phyloP scores from a whole-genome alignment of 495 filamentous ascomycete genomes.

The Lichina pygmaea region DNA sequence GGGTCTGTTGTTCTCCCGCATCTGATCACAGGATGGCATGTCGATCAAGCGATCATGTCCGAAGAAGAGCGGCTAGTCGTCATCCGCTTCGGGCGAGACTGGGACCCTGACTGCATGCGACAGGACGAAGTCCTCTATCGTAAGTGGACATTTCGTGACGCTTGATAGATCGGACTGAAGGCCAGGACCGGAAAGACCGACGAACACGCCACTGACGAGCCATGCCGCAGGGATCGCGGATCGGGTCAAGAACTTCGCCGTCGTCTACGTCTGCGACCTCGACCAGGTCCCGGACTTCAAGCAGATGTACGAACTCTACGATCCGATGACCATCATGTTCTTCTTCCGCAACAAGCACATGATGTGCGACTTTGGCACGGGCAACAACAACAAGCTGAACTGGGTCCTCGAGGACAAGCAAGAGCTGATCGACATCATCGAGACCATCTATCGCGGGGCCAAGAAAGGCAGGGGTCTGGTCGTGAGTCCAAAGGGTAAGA shows the following conservation, averaged over 20 bases:
- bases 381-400: slow-evolving; percentile 96
- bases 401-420: slow-evolving; percentile 97
- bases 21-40: slow-evolving; percentile 80
- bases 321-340: slow-evolving; percentile 40
- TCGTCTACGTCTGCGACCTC: slow-evolving; percentile 91
- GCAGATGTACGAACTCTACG: slow-evolving; percentile 57
- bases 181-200: too few relatives aligned
- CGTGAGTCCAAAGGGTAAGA: slow-evolving; percentile 63
- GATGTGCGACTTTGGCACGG: slow-evolving; percentile 95
- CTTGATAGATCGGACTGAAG: too few relatives aligned
- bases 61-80: slow-evolving; percentile 94
- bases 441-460: slow-evolving; percentile 89
- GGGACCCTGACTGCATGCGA: slow-evolving; percentile 57
- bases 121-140: slow-evolving; percentile 88
- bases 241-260: slow-evolving; percentile 69
- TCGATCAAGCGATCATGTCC: slow-evolving; percentile 76
- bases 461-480: slow-evolving; percentile 93
- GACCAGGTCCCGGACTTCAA: slow-evolving; percentile 95
- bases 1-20: slow-evolving; percentile 87
- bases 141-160: slow-evolving; percentile 7
- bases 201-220: background rate
- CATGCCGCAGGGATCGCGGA: slow-evolving; percentile 32
- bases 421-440: slow-evolving; percentile 93
- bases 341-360: slow-evolving; percentile 99
- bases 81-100: slow-evolving; percentile 72